Evolutionary conservation across 1,284 basidiomycete species (phyloP), one percentile per base, ranked within the genome.

Genomic region (Trichosporon faecale): DNA sequence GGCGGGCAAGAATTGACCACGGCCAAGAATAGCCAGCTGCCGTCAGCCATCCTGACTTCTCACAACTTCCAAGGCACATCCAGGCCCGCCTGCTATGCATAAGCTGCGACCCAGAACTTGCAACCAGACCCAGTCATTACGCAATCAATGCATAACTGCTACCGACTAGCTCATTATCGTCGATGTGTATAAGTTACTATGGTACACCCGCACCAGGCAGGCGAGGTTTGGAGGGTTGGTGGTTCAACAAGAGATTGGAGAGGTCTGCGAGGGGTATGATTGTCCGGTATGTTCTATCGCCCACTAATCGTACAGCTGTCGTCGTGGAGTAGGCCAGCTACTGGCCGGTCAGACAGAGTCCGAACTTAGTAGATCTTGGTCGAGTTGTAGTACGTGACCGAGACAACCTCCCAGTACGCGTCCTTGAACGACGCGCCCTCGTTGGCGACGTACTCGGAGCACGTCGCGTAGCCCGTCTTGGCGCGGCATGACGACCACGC

Each of bases 401-500:
- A 82, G n/a, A 75, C 71, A 67, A 84, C 73, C 76, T 82, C 80
- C 84, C 84, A 85, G 92, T 91, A 95, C 76, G 93, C 93, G 75
- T 95, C 86, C 9, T 78, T 77, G 80, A 95, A 91, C 4, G 91
- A 85, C 60, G 85, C 85, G 40, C 94, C 93, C 68, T 87, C 88
- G 66, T 88, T 87, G 72, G 86, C 86, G 23, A 95, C 89, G 79
- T 89, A 96, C 31, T 88, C 88, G 68, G 89, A 85, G 76, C 94
- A 96, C 9, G 90, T 91, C 40, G 88, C 83, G 80, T 89, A 89
- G 63, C 93, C 93, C 18, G 94, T 95, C 74, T 87, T 85, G 75
- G 88, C 84, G n/a, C 91, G 91, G 78, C 94, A 96, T 77, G 90
- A 92, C 66, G 82, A 85, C 93, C 93, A 95, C n/a, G 88, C 90